Conservation (phyloP, 495 filamentous ascomycete genomes). For the Immersiella caudata region DNA sequence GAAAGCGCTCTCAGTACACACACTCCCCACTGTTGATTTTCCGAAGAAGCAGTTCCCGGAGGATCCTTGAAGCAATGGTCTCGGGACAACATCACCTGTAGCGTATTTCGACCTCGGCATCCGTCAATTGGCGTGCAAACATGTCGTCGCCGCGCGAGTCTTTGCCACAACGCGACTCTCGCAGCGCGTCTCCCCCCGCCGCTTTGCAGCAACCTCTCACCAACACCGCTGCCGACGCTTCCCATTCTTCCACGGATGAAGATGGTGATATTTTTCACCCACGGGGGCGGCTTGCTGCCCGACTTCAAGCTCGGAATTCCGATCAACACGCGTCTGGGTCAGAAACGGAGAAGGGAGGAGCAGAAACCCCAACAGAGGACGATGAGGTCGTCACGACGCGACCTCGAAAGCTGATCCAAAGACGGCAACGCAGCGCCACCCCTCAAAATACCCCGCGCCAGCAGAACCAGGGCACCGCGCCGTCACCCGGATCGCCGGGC, state of each 20-base stretch:
- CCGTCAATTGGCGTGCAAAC: constrained; percentile 40
- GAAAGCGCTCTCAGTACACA: not conserved
- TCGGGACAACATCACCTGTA: not conserved
- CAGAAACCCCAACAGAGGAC: constrained; percentile 12
- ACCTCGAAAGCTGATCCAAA: constrained; percentile 39
- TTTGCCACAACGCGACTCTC: constrained; percentile 16
- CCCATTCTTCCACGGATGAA: constrained; percentile 33
- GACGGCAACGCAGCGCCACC: constrained; percentile 40
- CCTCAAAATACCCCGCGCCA: constrained; percentile 31
- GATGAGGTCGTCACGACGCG: constrained; percentile 29
- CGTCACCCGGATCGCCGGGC: constrained; percentile 33
- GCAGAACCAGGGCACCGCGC: not conserved
- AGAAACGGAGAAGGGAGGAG: constrained; percentile 22
- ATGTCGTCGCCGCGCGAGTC: constrained; percentile 46
- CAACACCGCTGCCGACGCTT: constrained; percentile 12
- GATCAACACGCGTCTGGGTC: constrained; percentile 28
- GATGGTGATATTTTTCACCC: constrained; percentile 56
- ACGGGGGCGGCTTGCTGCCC: constrained; percentile 69
- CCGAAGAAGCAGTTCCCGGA: not conserved
- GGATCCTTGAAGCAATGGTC: constrained; percentile 10
- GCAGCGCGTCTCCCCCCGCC: constrained; percentile 27
- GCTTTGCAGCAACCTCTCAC: constrained; percentile 17
- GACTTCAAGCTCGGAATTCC: constrained; percentile 56
- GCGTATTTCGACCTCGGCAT: constrained; percentile 19
- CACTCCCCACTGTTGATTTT: not conserved